phyloP scores from a whole-genome alignment of 2,329 filamentous ascomycete genomes.

The Colletotrichum sp. region DNA sequence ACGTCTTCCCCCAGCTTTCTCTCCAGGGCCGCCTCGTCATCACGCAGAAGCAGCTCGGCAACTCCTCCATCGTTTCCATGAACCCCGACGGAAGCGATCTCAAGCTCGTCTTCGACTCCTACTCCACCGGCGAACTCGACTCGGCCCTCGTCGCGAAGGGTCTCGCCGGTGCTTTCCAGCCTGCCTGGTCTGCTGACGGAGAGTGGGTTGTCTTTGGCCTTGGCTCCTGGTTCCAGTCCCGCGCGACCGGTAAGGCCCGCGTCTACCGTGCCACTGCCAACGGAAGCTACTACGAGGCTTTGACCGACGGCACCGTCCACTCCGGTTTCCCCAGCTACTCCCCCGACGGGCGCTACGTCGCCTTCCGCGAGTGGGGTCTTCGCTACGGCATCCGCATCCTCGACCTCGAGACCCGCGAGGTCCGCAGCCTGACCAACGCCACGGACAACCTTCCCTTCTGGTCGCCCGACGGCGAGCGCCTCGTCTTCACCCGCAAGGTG shows the following conservation, averaged over 20 bases:
- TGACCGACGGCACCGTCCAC: conserved; percentile 6
- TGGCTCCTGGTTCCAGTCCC: conserved; percentile 2
- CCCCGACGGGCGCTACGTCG: neutral
- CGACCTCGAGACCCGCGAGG: neutral
- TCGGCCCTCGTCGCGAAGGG: neutral
- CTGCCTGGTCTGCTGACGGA: neutral
- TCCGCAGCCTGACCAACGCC: neutral
- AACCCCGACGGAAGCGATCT: conserved; percentile 8
- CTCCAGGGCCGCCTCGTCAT: conserved; percentile 6
- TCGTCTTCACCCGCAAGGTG: conserved; percentile 7
- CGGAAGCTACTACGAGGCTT: neutral
- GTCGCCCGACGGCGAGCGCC: conserved; percentile 6
- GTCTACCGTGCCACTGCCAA: neutral
- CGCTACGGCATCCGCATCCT: conserved; percentile 3
- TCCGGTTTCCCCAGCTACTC: conserved; percentile 4
- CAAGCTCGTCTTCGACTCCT: conserved; percentile 12
- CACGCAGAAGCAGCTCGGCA: conserved; percentile 11
- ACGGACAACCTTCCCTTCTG: conserved; percentile 6
- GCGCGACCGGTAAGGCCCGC: neutral
- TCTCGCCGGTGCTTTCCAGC: conserved; percentile 4
- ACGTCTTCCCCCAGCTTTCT: conserved; percentile 10
- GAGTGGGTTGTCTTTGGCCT: neutral
- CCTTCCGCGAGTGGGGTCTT: conserved; percentile 7
- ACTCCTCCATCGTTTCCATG: conserved; percentile 15
- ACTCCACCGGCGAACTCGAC: neutral